phyloP scores from a whole-genome alignment of 352 stramenopile species.

The Thraustochytrium striatum region DNA sequence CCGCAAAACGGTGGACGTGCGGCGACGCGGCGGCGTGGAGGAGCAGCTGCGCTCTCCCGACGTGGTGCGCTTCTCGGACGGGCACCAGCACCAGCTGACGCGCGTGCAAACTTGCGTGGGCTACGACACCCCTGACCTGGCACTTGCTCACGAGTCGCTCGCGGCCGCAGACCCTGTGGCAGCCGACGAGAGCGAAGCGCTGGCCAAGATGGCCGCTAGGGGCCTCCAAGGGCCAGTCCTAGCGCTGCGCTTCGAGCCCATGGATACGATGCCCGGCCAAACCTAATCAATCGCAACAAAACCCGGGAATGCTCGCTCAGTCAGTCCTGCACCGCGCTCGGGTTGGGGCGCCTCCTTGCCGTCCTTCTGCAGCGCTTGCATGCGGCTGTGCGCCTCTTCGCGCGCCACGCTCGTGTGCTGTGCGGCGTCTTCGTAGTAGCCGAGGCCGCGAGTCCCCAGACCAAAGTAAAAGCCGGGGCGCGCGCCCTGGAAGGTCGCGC shows the following conservation, averaged over 20 bases:
- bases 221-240: too few relatives aligned
- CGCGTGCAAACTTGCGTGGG: not conserved
- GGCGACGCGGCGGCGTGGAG: not conserved
- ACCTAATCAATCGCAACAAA: not conserved
- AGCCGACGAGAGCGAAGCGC: not conserved
- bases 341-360: slow-evolving; percentile 32
- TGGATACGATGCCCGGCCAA: not conserved
- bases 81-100: not conserved
- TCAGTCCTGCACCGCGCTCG: not conserved
- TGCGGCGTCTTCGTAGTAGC: slow-evolving; percentile 46
- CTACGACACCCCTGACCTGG: not conserved
- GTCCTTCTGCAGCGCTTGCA: slow-evolving; percentile 21
- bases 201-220: not conserved
- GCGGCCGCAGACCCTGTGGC: not conserved
- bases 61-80: not conserved
- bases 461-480: slow-evolving; percentile 41
- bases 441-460: slow-evolving; percentile 34
- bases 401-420: not conserved
- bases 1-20: not conserved
- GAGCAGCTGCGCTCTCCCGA: not conserved
- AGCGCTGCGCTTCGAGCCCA: not conserved
- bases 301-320: not conserved
- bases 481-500: slow-evolving; percentile 36
- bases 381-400: not conserved
- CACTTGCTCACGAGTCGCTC: not conserved